A percentile compares a stretch with the other conserved stretches of the same genome.
phyloP scores from a whole-genome alignment of 108 stramenopile species.

The Licmophora abbreviata region DNA sequence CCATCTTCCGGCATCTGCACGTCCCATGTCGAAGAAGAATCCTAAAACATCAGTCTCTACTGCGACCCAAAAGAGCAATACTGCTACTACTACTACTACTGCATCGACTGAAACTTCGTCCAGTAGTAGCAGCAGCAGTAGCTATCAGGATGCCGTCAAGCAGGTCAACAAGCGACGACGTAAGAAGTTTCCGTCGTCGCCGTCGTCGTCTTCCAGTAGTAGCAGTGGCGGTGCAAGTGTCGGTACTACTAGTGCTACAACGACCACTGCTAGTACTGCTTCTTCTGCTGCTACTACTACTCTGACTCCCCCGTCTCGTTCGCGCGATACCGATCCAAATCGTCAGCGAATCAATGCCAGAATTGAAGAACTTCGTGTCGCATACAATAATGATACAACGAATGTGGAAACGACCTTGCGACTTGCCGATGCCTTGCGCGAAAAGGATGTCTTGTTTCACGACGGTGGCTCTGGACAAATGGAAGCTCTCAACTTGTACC shows the following conservation, averaged over 20 bases:
- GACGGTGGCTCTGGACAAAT: slow-evolving; percentile 66
- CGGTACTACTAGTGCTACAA: background rate
- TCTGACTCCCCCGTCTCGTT: background rate
- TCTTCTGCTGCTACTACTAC: background rate
- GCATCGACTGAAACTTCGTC: background rate
- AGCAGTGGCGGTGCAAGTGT: slow-evolving; percentile 3
- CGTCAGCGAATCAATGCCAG: background rate
- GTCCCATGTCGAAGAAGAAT: background rate
- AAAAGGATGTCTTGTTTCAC: slow-evolving; percentile 55
- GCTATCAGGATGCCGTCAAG: background rate
- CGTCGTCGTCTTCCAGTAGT: background rate
- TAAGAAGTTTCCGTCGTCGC: too few species aligned
- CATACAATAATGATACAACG: slow-evolving; percentile 9
- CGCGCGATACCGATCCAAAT: background rate
- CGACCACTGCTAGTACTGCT: background rate
- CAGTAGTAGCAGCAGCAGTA: too few species aligned
- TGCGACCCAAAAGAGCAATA: slow-evolving; percentile 1
- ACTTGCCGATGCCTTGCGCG: slow-evolving; percentile 54
- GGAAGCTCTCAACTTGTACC: slow-evolving; percentile 54
- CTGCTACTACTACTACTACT: background rate
- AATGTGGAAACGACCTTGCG: slow-evolving; percentile 27
- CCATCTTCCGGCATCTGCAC: background rate
- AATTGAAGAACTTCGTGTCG: slow-evolving; percentile 12
- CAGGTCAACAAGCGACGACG: background rate
- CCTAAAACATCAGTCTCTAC: slow-evolving; percentile 6